Base-by-base conservation (phyloP, 2,329 filamentous ascomycete species). In the Zymoseptoria pseudotritici region DNA sequence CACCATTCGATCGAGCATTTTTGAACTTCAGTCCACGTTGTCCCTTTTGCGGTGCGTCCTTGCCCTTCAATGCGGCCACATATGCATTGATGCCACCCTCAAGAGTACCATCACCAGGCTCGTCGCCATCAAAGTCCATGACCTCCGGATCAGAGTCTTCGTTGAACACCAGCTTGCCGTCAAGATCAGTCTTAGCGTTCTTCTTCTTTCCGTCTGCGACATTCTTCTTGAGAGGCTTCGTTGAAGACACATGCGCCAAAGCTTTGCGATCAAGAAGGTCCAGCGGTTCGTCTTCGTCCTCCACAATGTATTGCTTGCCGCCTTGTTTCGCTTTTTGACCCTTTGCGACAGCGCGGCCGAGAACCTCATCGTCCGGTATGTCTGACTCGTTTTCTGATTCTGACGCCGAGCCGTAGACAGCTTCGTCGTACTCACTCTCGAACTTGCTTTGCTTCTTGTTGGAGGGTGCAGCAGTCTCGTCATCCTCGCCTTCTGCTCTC, bases 391-490 rank as follows among this genome's bases (percentile, higher is more conserved):
- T 63, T 55, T 78, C 81, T 53, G 85, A 73, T 54, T 80, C 87
- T 11, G 76, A 76, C 3, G 70, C 71, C 49, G 70, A 73, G 72
- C 91, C 92, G 72, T 97, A 96, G 36, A 99, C 84, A n/a, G 93
- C 92, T 75, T 96, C 89, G 73, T 97, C 93, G 74, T 94, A 97
- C 71, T 95, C 93, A 75, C 89, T 95, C 75, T 92, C 91, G 72
- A 95, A 96, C 61, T 86, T 85, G 69, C 83, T 78, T 72, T 82
- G 82, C 58, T 77, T 67, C 61, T 63, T 79, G 71, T 74, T 68
- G 11, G 62, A 36, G 9, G 58, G 29, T 4, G 65, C 58, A 6
- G 65, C 63, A 13, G 66, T 78, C 5, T 80, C 83, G 6, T 81
- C 85, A 7, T 82, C 87, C 1, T 78, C 83, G 19, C 78, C 82